Percentiles rank a stretch among this genome's conserved stretches.
Evolutionary conservation across 2,329 filamentous ascomycete species (phyloP).

Genomic region (Penicillium sp.): DNA sequence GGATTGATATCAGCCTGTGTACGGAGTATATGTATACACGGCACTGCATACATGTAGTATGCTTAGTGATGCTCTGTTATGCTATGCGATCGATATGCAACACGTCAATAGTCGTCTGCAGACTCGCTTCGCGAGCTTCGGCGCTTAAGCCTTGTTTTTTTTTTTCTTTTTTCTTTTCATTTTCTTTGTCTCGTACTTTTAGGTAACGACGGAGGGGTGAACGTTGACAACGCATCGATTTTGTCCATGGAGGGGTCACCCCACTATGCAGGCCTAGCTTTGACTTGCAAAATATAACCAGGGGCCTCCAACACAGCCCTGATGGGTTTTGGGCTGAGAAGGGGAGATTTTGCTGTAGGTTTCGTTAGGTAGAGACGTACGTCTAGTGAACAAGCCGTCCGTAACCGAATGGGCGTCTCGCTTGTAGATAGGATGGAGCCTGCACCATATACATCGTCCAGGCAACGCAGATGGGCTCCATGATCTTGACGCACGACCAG

Average conservation of each 20-base stretch:
- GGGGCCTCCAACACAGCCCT: not conserved
- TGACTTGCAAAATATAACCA: not conserved
- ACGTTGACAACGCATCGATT: not conserved
- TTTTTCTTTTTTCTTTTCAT: not conserved
- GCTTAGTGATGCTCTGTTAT: not conserved
- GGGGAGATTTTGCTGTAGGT: not conserved
- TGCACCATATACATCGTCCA: not conserved
- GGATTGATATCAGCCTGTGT: not conserved
- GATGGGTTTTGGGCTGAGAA: not conserved
- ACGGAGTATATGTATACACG: too few relatives aligned
- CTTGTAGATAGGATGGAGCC: not conserved
- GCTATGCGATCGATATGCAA: not conserved
- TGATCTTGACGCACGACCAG: not conserved
- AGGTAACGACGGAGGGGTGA: not conserved
- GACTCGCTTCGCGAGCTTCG: not conserved
- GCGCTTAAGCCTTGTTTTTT: not conserved
- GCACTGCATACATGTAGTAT: not conserved
- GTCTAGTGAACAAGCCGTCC: not conserved
- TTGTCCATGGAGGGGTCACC: not conserved
- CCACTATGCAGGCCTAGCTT: not conserved
- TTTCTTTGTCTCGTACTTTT: not conserved
- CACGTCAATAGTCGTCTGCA: not conserved
- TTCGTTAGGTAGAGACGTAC: not conserved
- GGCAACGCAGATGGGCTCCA: not conserved
- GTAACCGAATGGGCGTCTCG: not conserved